Base-by-base conservation (phyloP, 176 grass and related monocot genomes). In the Aegilops speltoides region DNA sequence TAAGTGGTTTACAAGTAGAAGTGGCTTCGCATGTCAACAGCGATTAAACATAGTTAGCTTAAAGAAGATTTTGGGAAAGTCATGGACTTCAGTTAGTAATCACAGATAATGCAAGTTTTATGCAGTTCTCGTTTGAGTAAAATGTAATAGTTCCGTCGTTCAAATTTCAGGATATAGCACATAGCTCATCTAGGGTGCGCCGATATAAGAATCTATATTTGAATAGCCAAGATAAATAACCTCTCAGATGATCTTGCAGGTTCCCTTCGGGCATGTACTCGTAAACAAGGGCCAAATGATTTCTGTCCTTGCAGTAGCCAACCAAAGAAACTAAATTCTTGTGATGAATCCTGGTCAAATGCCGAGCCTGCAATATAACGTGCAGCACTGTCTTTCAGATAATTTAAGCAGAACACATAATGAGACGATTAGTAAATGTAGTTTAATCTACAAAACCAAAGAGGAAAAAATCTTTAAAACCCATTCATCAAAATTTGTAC, bases 271-370 rank as follows among this genome's bases (percentile, higher is more conserved):
- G 62, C 81, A 93, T 82, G 59, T 82, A 87, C 85, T 93, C 91
- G 2, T 87, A 93, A 29, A 93, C 77, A 68, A 87, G 88, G 56
- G 75, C 85, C n/a, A 85, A 37, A 80, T 86, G 81, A 19, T 84
- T 68, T 78, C 67, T 61, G 41, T 91, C 94, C 70, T 85, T 89
- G 81, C 94, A 96, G 60, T 96, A 93, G 38, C 89, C 91, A 78
- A 86, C 79, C 84, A 96, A 77, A 14, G 84, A 91, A 46, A 96
- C 91, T 60, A 96, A 86, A 36, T 91, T 90, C 23, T 89, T 96
- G 68, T 91, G 94, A 79, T 91, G 91, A 84, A 96, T 86, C 71
- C 89, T 91, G 43, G 82, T 82, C 78, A 93, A 83, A 65, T 87
- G 83, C 28, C 75, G 79, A 68, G 84, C 91, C 94, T 91, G 73